These are phyloP conservation scores for Citrus trifoliata DNA, from an alignment of 345 rosid genomes.

Conservation along the genomic window DNA sequence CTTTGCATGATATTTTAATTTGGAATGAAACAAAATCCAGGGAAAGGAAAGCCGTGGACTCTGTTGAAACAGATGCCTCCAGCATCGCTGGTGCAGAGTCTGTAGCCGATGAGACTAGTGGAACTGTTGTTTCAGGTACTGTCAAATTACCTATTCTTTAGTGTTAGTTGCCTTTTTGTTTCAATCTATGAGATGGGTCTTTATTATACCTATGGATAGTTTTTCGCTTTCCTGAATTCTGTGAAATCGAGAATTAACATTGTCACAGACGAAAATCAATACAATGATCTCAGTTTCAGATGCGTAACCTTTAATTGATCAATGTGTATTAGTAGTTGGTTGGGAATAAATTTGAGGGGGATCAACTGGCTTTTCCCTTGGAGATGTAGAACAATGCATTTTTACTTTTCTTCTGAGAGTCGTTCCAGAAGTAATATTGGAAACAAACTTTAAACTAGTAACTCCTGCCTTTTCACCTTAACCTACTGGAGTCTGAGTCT, in stretches of 20 bases:
- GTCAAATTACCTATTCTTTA: not conserved
- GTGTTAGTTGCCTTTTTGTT: not conserved
- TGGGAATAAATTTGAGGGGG: not conserved
- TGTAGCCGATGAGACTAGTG: conserved; percentile 19
- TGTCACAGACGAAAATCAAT: not conserved
- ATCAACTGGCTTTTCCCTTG: not conserved
- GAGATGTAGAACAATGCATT: not conserved
- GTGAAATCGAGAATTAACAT: not conserved
- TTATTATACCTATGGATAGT: not conserved
- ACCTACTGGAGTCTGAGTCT: not conserved
- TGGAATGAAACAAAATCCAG: conserved; percentile 15
- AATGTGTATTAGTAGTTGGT: too few relatives aligned
- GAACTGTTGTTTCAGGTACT: conserved; percentile 33
- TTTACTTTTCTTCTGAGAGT: not conserved
- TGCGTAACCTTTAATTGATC: not conserved
- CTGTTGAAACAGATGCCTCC: conserved; percentile 19
- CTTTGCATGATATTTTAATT: conserved; percentile 22
- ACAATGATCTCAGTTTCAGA: not conserved
- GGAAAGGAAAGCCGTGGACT: conserved; percentile 16
- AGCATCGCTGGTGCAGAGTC: not conserved
- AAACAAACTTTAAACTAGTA: not conserved
- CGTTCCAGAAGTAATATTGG: not conserved
- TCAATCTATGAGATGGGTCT: not conserved
- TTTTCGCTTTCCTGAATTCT: not conserved
- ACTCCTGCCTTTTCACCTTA: not conserved